Evolutionary conservation across 176 grass and related monocot genomes (phyloP), one percentile per base, ranked within the genome.

Genomic region (Carex cristatella): DNA sequence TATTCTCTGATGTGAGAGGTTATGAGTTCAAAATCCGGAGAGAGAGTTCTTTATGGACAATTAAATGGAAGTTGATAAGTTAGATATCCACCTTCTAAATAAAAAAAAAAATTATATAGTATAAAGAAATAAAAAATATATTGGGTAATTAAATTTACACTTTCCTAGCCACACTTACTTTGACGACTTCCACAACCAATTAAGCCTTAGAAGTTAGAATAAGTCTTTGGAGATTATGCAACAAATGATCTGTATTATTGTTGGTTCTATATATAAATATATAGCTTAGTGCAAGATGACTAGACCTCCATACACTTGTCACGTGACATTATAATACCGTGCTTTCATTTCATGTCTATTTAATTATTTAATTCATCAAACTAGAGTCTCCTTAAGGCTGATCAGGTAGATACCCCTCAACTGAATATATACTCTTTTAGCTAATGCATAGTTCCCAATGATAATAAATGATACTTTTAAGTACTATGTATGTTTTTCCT

Each of bases 341-440:
- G 44, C 48, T 76, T 53, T 76, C 72, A 76, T 76, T 53, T 76
- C 72, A 76, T 76, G 72, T 55, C 11, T 23, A 76, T 76, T 75
- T 76, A 54, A 54, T 76, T 72, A 72, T 48, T 27, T 55, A 53
- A 76, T 55, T 53, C 23, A 55, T 11, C 48, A 76, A 76, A 10
- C 48, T 51, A 51, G n/a, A 75, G 14, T 27, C 70, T 23, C 67
- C 67, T 69, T 0, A 23, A 23, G 23, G 23, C 23, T 23, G 23
- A 23, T 23, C 35, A 69, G 67, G n/a, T 51, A 51, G 48, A 51
- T 51, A 51, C 48, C 58, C 65, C 65, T 28, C 65, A 69, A 69
- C 8, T 30, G 10, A 44, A 37, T 44, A 71, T n/a, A 70, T 42
- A 4, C 5, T 70, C 14, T 70, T 70, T 46, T 44, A 72, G 7